Base-by-base conservation (phyloP, 1,284 basidiomycete genomes). In the Rhodotorula sp. region DNA sequence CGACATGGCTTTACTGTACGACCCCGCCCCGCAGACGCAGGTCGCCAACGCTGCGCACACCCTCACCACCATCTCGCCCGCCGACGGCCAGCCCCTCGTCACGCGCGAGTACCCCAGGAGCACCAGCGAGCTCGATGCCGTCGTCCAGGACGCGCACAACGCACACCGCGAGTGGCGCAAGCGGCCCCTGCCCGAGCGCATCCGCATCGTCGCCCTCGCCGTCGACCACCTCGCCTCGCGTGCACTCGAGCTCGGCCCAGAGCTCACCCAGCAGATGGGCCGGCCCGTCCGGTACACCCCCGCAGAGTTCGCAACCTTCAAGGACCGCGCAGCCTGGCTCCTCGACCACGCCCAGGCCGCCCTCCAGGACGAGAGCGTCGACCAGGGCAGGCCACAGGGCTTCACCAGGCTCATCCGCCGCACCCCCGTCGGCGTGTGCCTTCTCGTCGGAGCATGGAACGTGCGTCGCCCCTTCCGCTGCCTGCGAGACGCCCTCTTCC, bases 361-460 rank as follows among this genome's bases (percentile, higher is more conserved):
- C 62, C 88, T 98, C 10, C 86, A 87, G n/a, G 91, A 95, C 74
- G 85, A 92, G 54, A 83, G 86, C 7, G 86, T 94, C 72, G 72
- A 74, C 46, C 60, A 61, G 27, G 72, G 69, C 2, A 58, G 71
- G 58, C 70, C 74, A 19, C 60, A 71, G 21, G 75, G 76, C 27
- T 71, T 79, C 69, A 88, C 85, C 78, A 86, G 93, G 59, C 91
- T 86, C 80, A 95, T 97, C 81, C 87, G 88, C 77, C 88, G 91
- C 64, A 86, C 86, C 39, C 92, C 95, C 1, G 82, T 96, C 0
- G 95, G 95, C 27, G 89, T 97, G n/a, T 88, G 97, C 1, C 86
- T 94, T 41, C 87, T 94, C 62, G 89, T 94, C 73, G 87, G 90
- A 0, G 91, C 93, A 5, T 94, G 94, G 95, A 92, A 94, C 72